Evolutionary conservation across 192 early-diverging fungal genomes (phyloP).

Genomic region (Cladochytrium replicatum): DNA sequence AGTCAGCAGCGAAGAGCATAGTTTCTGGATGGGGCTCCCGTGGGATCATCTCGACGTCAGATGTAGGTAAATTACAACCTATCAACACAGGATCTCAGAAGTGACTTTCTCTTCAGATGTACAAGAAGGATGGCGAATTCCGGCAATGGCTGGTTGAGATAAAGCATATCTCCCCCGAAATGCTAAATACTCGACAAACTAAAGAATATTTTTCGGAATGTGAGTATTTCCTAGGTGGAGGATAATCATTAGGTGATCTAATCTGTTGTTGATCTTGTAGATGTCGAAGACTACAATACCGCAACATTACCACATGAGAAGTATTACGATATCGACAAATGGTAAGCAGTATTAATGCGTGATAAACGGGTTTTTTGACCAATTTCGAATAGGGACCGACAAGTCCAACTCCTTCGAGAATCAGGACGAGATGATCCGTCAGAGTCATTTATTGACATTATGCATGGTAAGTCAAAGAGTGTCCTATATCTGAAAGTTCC

Average conservation of each 20-base stretch:
- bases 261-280: not conserved
- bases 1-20: not conserved
- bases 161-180: constrained; percentile 29
- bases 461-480: constrained; percentile 20
- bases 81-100: not conserved
- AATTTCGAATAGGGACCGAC: constrained; percentile 5
- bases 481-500: no score
- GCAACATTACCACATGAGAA: constrained; percentile 28
- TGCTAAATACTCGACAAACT: constrained; percentile 6
- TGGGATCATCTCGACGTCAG: constrained; percentile 17
- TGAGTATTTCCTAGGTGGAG: not conserved
- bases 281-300: constrained; percentile 39
- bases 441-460: constrained; percentile 4
- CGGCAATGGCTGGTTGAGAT: constrained; percentile 38
- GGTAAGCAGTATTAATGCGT: constrained; percentile 16
- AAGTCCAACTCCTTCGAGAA: constrained; percentile 7
- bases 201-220: constrained; percentile 34
- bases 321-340: constrained; percentile 26
- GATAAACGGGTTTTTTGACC: no score
- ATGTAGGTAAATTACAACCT: constrained; percentile 4
- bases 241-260: not conserved
- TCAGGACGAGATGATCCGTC: constrained; percentile 1
- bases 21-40: constrained; percentile 11
- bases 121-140: constrained; percentile 35
- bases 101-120: constrained; percentile 11